Conservation (phyloP, 1,284 basidiomycete genomes). For the Stygiomarasmius scandens region DNA sequence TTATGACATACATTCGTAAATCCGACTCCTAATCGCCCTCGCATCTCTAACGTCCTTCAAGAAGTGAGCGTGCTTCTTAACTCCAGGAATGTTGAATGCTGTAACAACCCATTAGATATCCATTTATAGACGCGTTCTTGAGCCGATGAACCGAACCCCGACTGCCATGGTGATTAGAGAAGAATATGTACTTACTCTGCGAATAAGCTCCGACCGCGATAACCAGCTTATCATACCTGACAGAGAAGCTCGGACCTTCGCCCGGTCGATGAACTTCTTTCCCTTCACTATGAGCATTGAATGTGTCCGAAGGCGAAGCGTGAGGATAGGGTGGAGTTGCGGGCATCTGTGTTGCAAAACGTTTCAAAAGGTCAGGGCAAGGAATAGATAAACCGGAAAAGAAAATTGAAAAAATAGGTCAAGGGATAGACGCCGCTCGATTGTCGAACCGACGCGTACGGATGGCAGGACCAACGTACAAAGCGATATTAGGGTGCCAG, state of each 20-base stretch:
- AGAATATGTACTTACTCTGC: slow-evolving; percentile 52
- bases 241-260: slow-evolving; percentile 40
- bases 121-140: too few relatives aligned
- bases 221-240: slow-evolving; percentile 82
- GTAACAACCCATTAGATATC: too few relatives aligned
- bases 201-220: slow-evolving; percentile 85
- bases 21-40: slow-evolving; percentile 73
- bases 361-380: too few relatives aligned
- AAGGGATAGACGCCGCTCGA: background rate
- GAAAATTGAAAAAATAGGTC: background rate
- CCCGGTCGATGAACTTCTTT: background rate
- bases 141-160: too few relatives aligned
- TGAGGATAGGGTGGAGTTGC: slow-evolving; percentile 50
- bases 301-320: slow-evolving; percentile 21
- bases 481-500: too few relatives aligned
- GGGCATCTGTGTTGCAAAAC: slow-evolving; percentile 45
- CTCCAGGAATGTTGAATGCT: slow-evolving; percentile 70
- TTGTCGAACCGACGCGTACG: too few relatives aligned
- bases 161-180: background rate
- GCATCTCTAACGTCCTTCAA: slow-evolving; percentile 85
- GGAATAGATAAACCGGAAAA: background rate
- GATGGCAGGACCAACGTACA: too few relatives aligned
- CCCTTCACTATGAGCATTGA: slow-evolving; percentile 1
- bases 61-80: slow-evolving; percentile 80
- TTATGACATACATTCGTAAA: slow-evolving; percentile 40